phyloP scores from a whole-genome alignment of 2,329 filamentous ascomycete species.

The Sclerotinia borealis region DNA sequence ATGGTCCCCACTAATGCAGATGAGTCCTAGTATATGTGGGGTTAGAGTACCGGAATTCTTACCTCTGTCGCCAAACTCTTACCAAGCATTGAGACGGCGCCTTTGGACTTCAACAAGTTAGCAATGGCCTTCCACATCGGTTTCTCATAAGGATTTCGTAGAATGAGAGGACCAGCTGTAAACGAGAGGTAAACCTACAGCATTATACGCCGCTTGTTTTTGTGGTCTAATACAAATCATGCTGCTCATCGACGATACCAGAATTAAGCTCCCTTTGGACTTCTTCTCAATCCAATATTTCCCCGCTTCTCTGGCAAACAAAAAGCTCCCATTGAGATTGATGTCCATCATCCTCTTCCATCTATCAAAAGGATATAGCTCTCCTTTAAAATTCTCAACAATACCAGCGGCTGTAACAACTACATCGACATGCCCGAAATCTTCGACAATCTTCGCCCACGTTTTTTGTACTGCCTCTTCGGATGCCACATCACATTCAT shows the following conservation, averaged over 20 bases:
- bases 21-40: not conserved
- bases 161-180: not conserved
- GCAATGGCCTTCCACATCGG: not conserved
- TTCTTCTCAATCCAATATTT: conserved; percentile 33
- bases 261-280: conserved; percentile 28
- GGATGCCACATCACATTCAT: conserved; percentile 36
- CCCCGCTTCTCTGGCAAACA: conserved; percentile 35
- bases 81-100: conserved; percentile 53
- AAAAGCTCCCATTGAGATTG: conserved; percentile 35
- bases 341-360: conserved; percentile 35
- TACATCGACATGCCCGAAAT: conserved; percentile 35
- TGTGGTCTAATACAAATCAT: conserved; percentile 33
- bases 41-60: not conserved
- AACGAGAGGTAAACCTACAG: conserved; percentile 22
- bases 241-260: conserved; percentile 30
- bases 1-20: conserved; percentile 46
- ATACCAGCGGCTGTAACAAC: conserved; percentile 38
- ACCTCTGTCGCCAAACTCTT: conserved; percentile 50
- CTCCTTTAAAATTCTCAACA: conserved; percentile 32
- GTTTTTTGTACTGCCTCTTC: conserved; percentile 35
- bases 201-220: conserved; percentile 35
- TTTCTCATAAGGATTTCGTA: not conserved
- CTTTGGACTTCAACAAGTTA: conserved; percentile 41
- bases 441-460: conserved; percentile 34
- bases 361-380: conserved; percentile 32